Base-by-base conservation (phyloP, 208 protist genomes). In the Crithidia bombi region DNA sequence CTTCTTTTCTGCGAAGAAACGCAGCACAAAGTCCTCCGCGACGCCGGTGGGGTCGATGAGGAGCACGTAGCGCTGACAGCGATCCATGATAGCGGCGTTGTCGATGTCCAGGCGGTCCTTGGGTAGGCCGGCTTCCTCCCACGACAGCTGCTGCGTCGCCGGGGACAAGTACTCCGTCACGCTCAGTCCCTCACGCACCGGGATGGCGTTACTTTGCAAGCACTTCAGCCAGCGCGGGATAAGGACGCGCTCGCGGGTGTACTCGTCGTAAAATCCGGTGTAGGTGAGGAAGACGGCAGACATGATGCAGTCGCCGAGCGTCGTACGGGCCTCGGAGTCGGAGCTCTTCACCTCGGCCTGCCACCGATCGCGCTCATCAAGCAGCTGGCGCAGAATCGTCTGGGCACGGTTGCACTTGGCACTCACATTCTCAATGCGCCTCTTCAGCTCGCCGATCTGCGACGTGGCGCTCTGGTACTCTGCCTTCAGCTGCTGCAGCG, bases 1-100 rank as follows among this genome's bases (percentile, higher is more conserved):
- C 46, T 98, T 96, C 44, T 91, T 66, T 14, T 63, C 23, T 0
- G 67, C 74, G 73, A 98, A 95, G 49, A 90, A 81, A 51, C 85
- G 79, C 73, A 97, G 82, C 10, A 99, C 63, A 81, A 99, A 99
- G 23, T 82, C 61, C 10, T 84, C 78, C 0, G 97, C 98, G 71
- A 99, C 94, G 59, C 98, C 98, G n/a, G 90, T 91, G 26, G 99
- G 99, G 87, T 99, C 99, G 74, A 99, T 99, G 30, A 99, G 77
- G 25, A 99, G 83, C 36, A 98, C 98, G 81, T 98, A 99, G 36
- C 99, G 83, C 44, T 97, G 88, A 51, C 73, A 85, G 49, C 97
- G 85, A 21, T 92, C 58, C 52, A 99, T 86, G 79, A 99, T 98
- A 57, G 98, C 93, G 1, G 98, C 99, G 84, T 99, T 99, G 83